Conservation (phyloP, 805 yeast genomes). For the Torulaspora delbrueckii region DNA sequence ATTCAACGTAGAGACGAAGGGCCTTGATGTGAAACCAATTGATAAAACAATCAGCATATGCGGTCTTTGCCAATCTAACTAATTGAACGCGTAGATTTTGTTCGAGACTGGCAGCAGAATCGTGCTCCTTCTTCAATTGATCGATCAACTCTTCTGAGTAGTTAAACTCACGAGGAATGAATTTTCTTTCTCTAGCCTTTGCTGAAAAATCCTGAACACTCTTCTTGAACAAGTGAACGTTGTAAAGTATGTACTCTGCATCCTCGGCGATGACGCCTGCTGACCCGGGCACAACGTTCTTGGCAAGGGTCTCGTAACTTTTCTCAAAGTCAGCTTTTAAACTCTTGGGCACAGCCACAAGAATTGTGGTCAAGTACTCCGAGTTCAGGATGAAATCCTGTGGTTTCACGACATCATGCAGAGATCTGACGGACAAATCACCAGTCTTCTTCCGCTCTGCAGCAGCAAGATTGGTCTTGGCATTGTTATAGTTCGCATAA, state of each 20-base stretch:
- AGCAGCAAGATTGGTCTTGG: slow-evolving; percentile 76
- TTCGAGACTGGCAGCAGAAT: slow-evolving; percentile 70
- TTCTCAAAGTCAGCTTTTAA: slow-evolving; percentile 55
- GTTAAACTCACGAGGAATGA: slow-evolving; percentile 87
- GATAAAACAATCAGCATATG: slow-evolving; percentile 80
- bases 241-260: slow-evolving; percentile 64
- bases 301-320: slow-evolving; percentile 68
- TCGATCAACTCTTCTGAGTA: slow-evolving; percentile 75
- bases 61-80: slow-evolving; percentile 76
- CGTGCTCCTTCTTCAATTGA: slow-evolving; percentile 71
- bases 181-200: slow-evolving; percentile 76
- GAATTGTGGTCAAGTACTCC: slow-evolving; percentile 79
- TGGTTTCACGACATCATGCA: slow-evolving; percentile 82
- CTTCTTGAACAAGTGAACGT: slow-evolving; percentile 82
- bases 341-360: slow-evolving; percentile 80
- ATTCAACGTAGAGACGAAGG: slow-evolving; percentile 83
- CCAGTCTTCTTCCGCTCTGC: slow-evolving; percentile 93
- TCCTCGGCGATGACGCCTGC: slow-evolving; percentile 70
- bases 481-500: slow-evolving; percentile 70
- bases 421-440: slow-evolving; percentile 82
- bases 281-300: slow-evolving; percentile 88
- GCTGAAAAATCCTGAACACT: slow-evolving; percentile 61
- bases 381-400: slow-evolving; percentile 79
- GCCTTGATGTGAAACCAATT: slow-evolving; percentile 90
- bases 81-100: slow-evolving; percentile 68